A percentile compares a stretch with the other conserved stretches of the same genome.
phyloP scores from a whole-genome alignment of 2,329 filamentous ascomycete species.

The Ceratocystiopsis minuta region DNA sequence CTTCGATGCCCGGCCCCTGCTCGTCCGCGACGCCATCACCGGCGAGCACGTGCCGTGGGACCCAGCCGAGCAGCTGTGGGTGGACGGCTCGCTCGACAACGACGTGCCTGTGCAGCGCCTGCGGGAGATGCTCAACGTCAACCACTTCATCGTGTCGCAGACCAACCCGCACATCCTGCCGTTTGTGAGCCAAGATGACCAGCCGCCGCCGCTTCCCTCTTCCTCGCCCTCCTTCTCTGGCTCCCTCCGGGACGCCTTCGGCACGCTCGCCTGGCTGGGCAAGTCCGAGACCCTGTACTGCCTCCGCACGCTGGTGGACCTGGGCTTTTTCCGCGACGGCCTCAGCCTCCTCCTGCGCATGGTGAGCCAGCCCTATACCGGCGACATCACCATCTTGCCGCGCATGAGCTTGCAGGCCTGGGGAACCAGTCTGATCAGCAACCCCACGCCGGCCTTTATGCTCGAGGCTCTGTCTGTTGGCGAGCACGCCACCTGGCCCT shows the following conservation, averaged over 20 bases:
- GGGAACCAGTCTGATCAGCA: constrained; percentile 52
- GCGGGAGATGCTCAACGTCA: constrained; percentile 93
- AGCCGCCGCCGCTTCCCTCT: constrained; percentile 9
- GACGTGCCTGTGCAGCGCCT: constrained; percentile 82
- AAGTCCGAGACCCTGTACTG: constrained; percentile 67
- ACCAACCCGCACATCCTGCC: constrained; percentile 89
- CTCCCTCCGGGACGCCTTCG: constrained; percentile 31
- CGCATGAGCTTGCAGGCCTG: constrained; percentile 10
- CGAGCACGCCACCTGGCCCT: constrained; percentile 82
- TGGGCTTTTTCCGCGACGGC: constrained; percentile 63
- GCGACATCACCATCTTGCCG: constrained; percentile 67
- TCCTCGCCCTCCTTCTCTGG: no score
- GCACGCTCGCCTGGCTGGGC: constrained; percentile 51
- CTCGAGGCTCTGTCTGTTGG: constrained; percentile 54
- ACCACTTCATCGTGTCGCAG: constrained; percentile 94
- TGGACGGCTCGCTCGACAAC: constrained; percentile 88
- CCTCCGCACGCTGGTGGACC: constrained; percentile 61
- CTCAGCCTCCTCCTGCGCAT: constrained; percentile 65
- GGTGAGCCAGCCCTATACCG: constrained; percentile 78
- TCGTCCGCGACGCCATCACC: constrained; percentile 71
- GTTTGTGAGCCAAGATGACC: constrained; percentile 62
- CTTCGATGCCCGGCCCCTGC: constrained; percentile 60
- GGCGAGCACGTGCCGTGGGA: constrained; percentile 70
- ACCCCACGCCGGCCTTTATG: constrained; percentile 81
- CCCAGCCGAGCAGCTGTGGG: constrained; percentile 67